Percentiles rank a stretch among this genome's conserved stretches.
Evolutionary conservation across 805 yeast species (phyloP).

Genomic region (Barnettozyma sp.): DNA sequence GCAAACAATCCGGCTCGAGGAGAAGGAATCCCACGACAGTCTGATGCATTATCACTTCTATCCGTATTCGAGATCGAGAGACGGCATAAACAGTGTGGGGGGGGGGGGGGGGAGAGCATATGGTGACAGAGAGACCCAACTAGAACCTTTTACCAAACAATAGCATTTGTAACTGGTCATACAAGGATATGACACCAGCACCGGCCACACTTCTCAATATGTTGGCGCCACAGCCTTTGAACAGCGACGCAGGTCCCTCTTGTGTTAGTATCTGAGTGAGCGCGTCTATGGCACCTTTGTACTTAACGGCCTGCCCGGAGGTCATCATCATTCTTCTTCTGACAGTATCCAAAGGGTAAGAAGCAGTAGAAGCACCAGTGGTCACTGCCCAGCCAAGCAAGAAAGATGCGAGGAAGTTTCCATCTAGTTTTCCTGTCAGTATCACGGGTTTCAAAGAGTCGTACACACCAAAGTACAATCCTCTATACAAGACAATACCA

Average conservation of each 20-base stretch:
- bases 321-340: conserved; percentile 99
- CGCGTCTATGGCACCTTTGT: conserved; percentile 92
- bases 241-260: conserved; percentile 88
- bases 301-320: conserved; percentile 97
- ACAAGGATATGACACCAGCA: conserved; percentile 98
- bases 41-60: too few relatives aligned
- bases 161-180: conserved; percentile 94
- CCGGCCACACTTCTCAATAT: conserved; percentile 99
- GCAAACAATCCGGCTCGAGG: too few relatives aligned
- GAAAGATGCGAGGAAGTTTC: conserved; percentile 93
- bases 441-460: conserved; percentile 95
- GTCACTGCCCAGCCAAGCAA: conserved; percentile 96
- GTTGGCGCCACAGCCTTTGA: conserved; percentile 99
- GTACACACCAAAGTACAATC: conserved; percentile 96
- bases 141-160: conserved; percentile 89
- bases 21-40: too few relatives aligned
- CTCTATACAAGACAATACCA: conserved; percentile 98
- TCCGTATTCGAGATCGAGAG: too few relatives aligned
- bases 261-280: conserved; percentile 87
- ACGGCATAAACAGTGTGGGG: too few relatives aligned
- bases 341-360: conserved; percentile 98
- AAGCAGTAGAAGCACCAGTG: conserved; percentile 97
- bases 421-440: conserved; percentile 89
- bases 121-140: too few relatives aligned
- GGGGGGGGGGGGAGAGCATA: too few relatives aligned